Evolutionary conservation across 208 protist species (phyloP), one percentile per base, ranked within the genome.

Genomic region (Leptomonas seymouri): DNA sequence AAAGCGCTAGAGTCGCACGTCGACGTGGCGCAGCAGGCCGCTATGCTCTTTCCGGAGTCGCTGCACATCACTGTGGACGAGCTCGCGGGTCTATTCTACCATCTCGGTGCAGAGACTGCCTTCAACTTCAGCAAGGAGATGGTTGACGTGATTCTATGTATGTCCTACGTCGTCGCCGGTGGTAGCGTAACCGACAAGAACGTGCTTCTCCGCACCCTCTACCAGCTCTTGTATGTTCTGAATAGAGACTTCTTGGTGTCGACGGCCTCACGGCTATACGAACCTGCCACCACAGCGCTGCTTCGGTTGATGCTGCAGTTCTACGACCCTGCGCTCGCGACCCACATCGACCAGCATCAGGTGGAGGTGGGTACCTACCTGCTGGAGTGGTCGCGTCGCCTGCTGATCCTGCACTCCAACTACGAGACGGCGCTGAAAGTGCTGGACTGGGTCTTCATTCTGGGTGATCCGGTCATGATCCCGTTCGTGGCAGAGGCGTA

Each of bases 231-330:
- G 30, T 60, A 27, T 25, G 71, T 71, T 30, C 42, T 71, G 63
- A 53, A 65, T 42, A 84, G 71, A 20, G 80, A 89, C 39, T 89
- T 82, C 58, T 30, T 90, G 8, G 48, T 79, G 25, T 74, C 82
- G 15, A 71, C 28, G 36, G 58, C 74, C 0, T 86, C 85, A 30
- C 78, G 63, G 18, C 67, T 80, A 18, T 89, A 89, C 78, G 76
- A 81, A 41, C 46, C 59, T 1, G 69, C 68, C 23, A 71, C 75
- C 16, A 36, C 49, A 27, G 20, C 48, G 25, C 53, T 96, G 42
- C 79, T 95, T 39, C 82, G 87, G n/a, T 74, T 97, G n/a, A 59
- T 97, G 49, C 84, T 98, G 51, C 94, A 98, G 75, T 98, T 97
- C 75, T 92, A 92, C 54, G 92, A 96, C 75, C 92, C 94, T 1